A percentile compares a stretch with the other conserved stretches of the same genome.
phyloP scores from a whole-genome alignment of 2,329 filamentous ascomycete species.

The Neoarthrinium moseri region DNA sequence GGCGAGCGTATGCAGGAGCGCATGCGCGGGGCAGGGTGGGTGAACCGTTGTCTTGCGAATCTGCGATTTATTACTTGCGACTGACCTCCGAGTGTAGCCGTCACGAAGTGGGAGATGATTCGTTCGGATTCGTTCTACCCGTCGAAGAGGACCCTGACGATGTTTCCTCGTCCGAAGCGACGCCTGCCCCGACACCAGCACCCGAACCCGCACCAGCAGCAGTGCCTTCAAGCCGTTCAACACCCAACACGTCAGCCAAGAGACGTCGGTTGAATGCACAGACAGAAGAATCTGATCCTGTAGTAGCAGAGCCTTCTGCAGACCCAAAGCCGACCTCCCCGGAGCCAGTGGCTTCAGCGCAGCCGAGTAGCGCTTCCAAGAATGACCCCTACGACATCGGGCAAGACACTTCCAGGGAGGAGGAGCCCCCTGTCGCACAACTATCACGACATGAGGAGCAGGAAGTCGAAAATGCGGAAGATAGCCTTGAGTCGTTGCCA shows the following conservation, averaged over 20 bases:
- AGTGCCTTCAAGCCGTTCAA: too few relatives aligned
- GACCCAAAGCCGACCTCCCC: conserved; percentile 15
- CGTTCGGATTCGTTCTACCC: conserved; percentile 54
- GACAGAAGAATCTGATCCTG: too few relatives aligned
- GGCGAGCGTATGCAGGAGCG: conserved; percentile 64
- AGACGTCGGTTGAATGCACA: conserved; percentile 36
- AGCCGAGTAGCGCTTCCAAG: conserved; percentile 11
- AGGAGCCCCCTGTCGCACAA: neutral
- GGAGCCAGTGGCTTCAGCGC: conserved; percentile 13
- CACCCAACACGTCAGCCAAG: conserved; percentile 49
- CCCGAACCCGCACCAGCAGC: conserved; percentile 23
- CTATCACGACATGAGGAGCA: conserved; percentile 7
- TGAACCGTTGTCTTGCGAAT: conserved; percentile 8
- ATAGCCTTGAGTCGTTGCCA: conserved; percentile 15
- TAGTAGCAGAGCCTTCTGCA: conserved; percentile 14
- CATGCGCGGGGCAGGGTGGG: conserved; percentile 63
- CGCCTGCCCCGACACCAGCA: neutral
- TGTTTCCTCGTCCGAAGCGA: conserved; percentile 15
- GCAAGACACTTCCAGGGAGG: conserved; percentile 2
- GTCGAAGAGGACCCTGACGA: conserved; percentile 22
- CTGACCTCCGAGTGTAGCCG: conserved; percentile 33
- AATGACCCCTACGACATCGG: conserved; percentile 16
- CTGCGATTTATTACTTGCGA: conserved; percentile 7
- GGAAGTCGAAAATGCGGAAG: conserved; percentile 14
- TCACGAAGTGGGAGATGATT: conserved; percentile 58